Conservation (phyloP, 345 rosid genomes). For the Camelina laxa region DNA sequence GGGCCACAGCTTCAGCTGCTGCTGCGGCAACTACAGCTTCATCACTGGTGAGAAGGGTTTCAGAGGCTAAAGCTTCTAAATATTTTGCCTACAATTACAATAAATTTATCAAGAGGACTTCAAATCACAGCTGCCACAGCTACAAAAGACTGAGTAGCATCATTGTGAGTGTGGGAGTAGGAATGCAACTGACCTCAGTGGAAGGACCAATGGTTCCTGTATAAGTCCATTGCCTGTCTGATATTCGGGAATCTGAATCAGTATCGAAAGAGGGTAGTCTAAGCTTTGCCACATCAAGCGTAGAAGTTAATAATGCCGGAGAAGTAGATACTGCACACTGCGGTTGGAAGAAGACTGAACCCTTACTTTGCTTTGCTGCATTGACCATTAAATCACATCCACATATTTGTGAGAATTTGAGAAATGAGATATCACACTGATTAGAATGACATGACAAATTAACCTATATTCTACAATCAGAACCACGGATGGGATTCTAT, state of each 20-base stretch:
- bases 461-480: background rate
- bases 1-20: constrained; percentile 90
- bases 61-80: constrained; percentile 64
- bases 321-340: constrained; percentile 76
- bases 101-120: constrained; percentile 12
- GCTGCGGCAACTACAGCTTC: constrained; percentile 90
- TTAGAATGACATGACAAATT: background rate
- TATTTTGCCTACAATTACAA: constrained; percentile 56
- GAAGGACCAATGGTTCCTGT: constrained; percentile 56
- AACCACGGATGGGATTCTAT: background rate
- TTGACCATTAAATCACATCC: constrained; percentile 26
- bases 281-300: constrained; percentile 77
- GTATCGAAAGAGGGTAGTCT: constrained; percentile 74
- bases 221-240: constrained; percentile 69
- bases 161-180: background rate
- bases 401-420: constrained; percentile 12
- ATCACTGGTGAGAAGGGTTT: constrained; percentile 77
- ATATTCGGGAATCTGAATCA: constrained; percentile 53
- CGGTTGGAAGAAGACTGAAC: constrained; percentile 52
- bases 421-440: constrained; percentile 5
- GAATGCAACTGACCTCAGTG: constrained; percentile 57
- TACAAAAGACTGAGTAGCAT: background rate
- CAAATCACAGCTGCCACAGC: background rate
- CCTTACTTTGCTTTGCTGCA: constrained; percentile 70
- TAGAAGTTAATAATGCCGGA: constrained; percentile 54